Conservation (phyloP, 345 rosid genomes). For the Trapa incisa region DNA sequence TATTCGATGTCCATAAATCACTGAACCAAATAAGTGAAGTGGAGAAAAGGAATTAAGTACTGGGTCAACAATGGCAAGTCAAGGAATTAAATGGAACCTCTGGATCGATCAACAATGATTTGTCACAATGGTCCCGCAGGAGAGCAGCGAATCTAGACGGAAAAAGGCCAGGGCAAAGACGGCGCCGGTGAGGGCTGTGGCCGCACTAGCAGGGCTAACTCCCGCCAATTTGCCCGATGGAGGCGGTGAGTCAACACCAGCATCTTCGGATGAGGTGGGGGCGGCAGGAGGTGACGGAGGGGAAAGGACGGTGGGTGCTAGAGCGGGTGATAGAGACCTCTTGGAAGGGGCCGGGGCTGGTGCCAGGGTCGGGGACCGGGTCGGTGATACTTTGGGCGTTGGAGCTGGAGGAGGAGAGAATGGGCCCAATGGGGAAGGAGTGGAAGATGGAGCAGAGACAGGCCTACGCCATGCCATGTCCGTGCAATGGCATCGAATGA, state of each 20-base stretch:
- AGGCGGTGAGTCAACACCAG: background rate
- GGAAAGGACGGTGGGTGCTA: conserved; percentile 23
- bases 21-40: too few species aligned
- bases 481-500: too few species aligned
- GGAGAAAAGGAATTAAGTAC: too few species aligned
- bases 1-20: too few species aligned
- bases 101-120: background rate
- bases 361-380: background rate
- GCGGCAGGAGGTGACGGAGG: conserved; percentile 20
- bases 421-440: too few species aligned
- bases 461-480: too few species aligned
- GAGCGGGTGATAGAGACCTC: conserved; percentile 12
- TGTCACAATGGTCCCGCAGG: background rate
- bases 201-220: conserved; percentile 6
- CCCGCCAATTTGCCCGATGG: background rate
- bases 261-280: background rate
- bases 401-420: conserved; percentile 17
- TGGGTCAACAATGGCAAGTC: too few species aligned
- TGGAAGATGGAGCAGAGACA: too few species aligned
- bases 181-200: conserved; percentile 7
- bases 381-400: conserved; percentile 16
- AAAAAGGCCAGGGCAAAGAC: conserved; percentile 8
- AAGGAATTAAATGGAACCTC: too few species aligned
- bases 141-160: background rate
- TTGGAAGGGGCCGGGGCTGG: conserved; percentile 14